Percentiles rank a stretch among this genome's conserved stretches.
Evolutionary conservation across 257 asterid species (phyloP).

Genomic region (Solanum virginianum): DNA sequence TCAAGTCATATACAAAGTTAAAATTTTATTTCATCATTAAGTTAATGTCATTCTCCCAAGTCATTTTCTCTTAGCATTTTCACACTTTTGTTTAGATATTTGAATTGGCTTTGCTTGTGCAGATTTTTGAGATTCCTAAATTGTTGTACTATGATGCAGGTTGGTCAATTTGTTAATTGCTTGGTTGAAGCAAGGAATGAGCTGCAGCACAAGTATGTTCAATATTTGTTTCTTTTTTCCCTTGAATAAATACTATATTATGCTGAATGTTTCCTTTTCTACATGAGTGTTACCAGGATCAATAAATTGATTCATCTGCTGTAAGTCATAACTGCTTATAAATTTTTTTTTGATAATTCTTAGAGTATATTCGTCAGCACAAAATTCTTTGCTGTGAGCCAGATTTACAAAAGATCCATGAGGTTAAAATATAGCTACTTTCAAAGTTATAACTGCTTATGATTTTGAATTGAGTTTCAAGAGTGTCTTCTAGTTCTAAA

Average conservation of each 20-base stretch:
- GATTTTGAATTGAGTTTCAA: background rate
- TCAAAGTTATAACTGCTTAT: background rate
- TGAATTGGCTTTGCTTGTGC: background rate
- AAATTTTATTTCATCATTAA: background rate
- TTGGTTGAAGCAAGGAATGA: slow-evolving; percentile 57
- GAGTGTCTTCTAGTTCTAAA: background rate
- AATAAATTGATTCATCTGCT: background rate
- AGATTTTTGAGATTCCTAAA: background rate
- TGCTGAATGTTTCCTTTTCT: background rate
- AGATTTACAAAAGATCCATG: background rate
- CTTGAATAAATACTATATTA: background rate
- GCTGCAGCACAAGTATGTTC: slow-evolving; percentile 51
- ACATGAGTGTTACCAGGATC: background rate
- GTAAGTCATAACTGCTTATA: background rate
- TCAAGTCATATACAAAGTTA: background rate
- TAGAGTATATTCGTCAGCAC: background rate
- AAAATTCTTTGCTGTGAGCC: background rate
- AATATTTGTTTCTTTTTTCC: background rate
- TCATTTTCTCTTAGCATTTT: background rate
- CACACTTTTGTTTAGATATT: background rate
- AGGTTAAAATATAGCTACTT: background rate
- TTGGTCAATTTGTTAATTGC: slow-evolving; percentile 57
- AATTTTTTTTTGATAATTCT: background rate
- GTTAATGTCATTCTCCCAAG: background rate
- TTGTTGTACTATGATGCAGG: slow-evolving; percentile 29